Base-by-base conservation (phyloP, 75 land plant species). In the Pinus taeda region DNA sequence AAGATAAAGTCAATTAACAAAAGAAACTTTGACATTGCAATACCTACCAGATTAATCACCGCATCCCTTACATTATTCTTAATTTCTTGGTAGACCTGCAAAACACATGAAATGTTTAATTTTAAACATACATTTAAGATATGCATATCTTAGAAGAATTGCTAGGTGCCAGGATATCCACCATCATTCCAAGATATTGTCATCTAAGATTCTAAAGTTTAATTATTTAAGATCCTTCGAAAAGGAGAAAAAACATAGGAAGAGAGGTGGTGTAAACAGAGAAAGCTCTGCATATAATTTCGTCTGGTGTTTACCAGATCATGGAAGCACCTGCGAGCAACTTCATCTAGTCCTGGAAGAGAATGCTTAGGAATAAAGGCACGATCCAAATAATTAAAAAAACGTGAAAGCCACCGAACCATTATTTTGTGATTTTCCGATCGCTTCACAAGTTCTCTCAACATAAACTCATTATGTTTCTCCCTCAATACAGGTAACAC, bases 381-480 rank as follows among this genome's bases (percentile, higher is more conserved):
- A 0, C 97, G 89, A 73, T 96, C 99, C 56, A 96, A 85, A 71
- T 94, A 96, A 62, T 90, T 86, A 77, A 96, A 96, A 79, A 96
- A 94, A 3, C 95, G 85, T 26, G 97, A 96, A 59, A 96, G 83
- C 99, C 99, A 94, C 74, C 95, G 86, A 42, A 96, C 97, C 97
- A 94, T 92, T 49, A 96, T 81, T 77, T 96, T 96, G 86, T 96
- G 99, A 78, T 96, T 96, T 61, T 79, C 78, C 97, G 97, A 96
- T 71, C 99, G 86, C 83, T 81, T 87, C 11, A 96, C 97, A 37
- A 96, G 95, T 83, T 96, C 99, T 74, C 94, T 89, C 64, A 96
- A 83, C 95, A 96, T 92, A 71, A 94, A 92, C 58, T 96, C 97
- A 74, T 94, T 95, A 78, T 94, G 95, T 77, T 94, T 93, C 78